Evolutionary conservation across 1,139 yeast species (phyloP), one percentile per base, ranked within the genome.

Genomic region (Zygosaccharomyces sapae): DNA sequence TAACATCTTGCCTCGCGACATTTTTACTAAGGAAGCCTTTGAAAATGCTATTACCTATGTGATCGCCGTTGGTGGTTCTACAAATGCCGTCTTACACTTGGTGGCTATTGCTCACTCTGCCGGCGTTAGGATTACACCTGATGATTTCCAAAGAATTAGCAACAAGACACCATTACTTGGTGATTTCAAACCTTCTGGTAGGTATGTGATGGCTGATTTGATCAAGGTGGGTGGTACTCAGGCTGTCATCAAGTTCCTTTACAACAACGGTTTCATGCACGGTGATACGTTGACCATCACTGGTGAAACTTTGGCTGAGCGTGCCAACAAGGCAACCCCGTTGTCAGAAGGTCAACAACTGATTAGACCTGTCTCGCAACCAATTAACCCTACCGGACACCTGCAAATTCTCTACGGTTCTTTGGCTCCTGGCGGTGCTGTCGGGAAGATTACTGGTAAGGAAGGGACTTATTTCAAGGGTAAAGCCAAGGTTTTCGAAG

Each of bases 391-490:
- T 51, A 86, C 74, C 57, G 98, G 98, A 50, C 98, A 92, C 68
- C 76, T 92, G 67, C 98, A 92, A 73, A 87, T 92, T 63, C 76
- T 92, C 59, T 83, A 83, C 63, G 98, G 98, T 52, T 73, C 95
- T 40, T 77, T 92, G 59, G 98, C 98, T 24, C 98, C 98, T 59
- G 97, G 94, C 51, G 96, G 97, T 60, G 79, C 97, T 33, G 97
- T 92, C 51, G 98, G 95, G 62, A 92, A 92, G 74, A 92, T 92
- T 67, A 92, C 98, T 47, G 98, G 98, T 71, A 92, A 92, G 73
- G 98, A 92, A 74, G 98, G 98, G 62, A 87, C 96, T 48, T 84
- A 83, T 65, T 92, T 92, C 77, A 84, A 86, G 72, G 98, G 98
- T 67, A 75, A 70, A 49, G 96, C 98, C 38, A 80, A 85, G 66